Conservation (phyloP, 495 filamentous ascomycete species). For the Aspergillus cavernicola region DNA sequence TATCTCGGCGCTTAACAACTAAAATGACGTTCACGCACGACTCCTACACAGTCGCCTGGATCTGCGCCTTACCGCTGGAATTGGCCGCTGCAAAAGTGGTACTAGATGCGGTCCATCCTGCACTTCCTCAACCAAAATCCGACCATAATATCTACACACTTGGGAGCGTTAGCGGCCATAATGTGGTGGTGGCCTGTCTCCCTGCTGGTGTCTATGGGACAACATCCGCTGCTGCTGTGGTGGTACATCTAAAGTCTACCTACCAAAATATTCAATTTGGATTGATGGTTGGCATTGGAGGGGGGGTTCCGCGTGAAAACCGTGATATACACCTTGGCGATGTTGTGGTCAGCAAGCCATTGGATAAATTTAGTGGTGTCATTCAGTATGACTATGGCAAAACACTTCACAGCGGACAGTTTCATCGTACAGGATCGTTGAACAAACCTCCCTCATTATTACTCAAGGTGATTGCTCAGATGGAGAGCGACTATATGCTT, state of each 20-base stretch:
- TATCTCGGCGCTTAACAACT: too few species aligned
- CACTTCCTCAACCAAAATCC: constrained; percentile 5
- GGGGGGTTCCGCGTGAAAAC: constrained; percentile 24
- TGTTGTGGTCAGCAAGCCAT: constrained; percentile 31
- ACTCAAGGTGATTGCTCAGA: not conserved
- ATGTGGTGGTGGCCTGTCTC: constrained; percentile 34
- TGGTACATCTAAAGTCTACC: constrained; percentile 19
- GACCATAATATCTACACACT: constrained; percentile 32
- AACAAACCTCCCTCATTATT: too few species aligned
- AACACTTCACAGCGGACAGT: not conserved
- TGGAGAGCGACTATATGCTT: constrained; percentile 16
- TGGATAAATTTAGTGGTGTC: not conserved
- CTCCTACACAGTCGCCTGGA: not conserved
- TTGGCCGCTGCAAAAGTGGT: constrained; percentile 25
- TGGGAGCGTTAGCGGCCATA: constrained; percentile 27
- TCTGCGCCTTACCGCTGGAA: too few species aligned
- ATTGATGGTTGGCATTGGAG: constrained; percentile 36
- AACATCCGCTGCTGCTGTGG: constrained; percentile 23
- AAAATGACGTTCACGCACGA: not conserved
- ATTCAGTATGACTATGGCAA: too few species aligned
- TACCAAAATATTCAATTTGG: constrained; percentile 22
- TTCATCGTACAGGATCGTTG: too few species aligned
- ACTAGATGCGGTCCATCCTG: constrained; percentile 26
- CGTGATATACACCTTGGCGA: constrained; percentile 34
- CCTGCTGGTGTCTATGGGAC: constrained; percentile 25